Evolutionary conservation across 352 stramenopile species (phyloP), one percentile per base, ranked within the genome.

Genomic region (Pythium myriotylum): DNA sequence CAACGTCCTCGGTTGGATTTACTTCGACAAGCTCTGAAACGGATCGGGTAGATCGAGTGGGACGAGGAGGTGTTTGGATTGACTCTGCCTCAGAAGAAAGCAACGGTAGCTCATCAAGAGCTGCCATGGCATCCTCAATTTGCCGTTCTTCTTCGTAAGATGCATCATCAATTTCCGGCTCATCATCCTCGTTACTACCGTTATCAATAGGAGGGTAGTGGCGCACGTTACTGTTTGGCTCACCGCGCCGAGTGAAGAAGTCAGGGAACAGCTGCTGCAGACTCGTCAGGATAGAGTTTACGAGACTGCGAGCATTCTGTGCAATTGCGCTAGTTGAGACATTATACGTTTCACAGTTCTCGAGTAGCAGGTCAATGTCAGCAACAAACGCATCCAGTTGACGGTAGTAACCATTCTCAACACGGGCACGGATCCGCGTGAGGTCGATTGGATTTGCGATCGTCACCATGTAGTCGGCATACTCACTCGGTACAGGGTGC

Each of bases 311-410:
- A 16, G 83, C 80, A 64, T 93, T 95, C 37, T 94, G 84, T 5
- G 85, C 81, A 53, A 96, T 96, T 5, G 70, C 58, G 41, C 86
- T 94, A 14, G 81, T 85, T 19, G 74, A 61, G 49, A 95, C 81
- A 39, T 96, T 96, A 70, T 94, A 96, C 22, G 75, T 86, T 59
- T 94, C 80, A 47, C 88, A 96, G 54, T 96, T 95, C 10, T 71
- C 47, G 16, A 70, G 77, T 39, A 96, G 61, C 20, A 95, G 61
- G 49, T 89, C 77, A 1, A 90, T 68, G 56, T 96, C 88, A 9
- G 83, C 72, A 32, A 94, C 65, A 42, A 95, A 87, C 2, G 85
- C 86, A 43, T 94, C 84, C 8, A 95, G 68, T 59, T 96, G 88
- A 8, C 88, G 85, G 48, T 95, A 96, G 59, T 94, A 96, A 0